Evolutionary conservation across 176 grass and related monocot genomes (phyloP).

Genomic region (Phoenix dactylifera): DNA sequence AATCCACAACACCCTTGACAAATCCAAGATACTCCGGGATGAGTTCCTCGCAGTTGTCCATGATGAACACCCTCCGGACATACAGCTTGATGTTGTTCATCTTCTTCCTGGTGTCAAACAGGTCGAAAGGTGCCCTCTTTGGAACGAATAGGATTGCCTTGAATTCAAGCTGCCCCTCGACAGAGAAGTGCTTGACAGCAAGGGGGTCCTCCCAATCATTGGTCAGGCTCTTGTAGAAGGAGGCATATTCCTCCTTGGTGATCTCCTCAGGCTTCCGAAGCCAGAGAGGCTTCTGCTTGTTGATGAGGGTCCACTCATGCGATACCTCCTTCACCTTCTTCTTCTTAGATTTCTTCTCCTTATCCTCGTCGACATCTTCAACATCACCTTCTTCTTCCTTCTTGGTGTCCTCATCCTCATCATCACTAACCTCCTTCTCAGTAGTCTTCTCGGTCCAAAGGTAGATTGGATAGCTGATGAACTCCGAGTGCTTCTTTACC

Average conservation of each 20-base stretch:
- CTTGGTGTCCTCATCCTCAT: slow-evolving; percentile 29
- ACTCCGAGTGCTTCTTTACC: slow-evolving; percentile 40
- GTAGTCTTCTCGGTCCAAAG: slow-evolving; percentile 36
- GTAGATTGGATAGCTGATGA: slow-evolving; percentile 31
- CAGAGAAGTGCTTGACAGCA: no score
- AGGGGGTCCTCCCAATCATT: slow-evolving; percentile 1
- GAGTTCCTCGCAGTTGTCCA: no score
- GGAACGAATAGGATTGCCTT: no score
- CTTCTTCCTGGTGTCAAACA: no score
- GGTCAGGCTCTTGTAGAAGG: slow-evolving; percentile 13
- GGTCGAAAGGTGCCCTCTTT: no score
- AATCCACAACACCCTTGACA: no score
- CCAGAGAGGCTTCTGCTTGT: slow-evolving; percentile 52
- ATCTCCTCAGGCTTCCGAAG: slow-evolving; percentile 37
- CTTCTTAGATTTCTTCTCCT: slow-evolving; percentile 35
- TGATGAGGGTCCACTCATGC: slow-evolving; percentile 30
- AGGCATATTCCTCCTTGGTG: slow-evolving; percentile 38
- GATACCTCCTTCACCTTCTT: slow-evolving; percentile 40
- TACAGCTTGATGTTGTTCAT: no score
- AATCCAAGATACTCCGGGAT: no score
- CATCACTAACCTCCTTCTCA: slow-evolving; percentile 32
- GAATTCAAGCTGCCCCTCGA: no score
- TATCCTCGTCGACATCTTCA: slow-evolving; percentile 36
- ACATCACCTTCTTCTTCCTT: slow-evolving; percentile 41
- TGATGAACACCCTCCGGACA: no score